Evolutionary conservation across 73 alveolate species (phyloP), one percentile per base, ranked within the genome.

Genomic region (Paraurostyla sp.): DNA sequence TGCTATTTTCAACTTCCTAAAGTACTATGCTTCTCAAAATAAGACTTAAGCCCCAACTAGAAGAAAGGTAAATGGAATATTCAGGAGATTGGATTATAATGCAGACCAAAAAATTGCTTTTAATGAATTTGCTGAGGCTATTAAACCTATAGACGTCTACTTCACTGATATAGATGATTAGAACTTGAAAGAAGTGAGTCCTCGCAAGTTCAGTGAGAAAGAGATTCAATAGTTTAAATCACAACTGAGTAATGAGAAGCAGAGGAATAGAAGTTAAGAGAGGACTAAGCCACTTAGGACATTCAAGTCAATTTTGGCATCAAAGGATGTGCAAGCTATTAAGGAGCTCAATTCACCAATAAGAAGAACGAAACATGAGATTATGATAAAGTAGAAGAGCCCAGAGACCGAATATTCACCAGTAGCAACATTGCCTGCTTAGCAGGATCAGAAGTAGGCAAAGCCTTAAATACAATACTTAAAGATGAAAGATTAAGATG

Each of bases 91-190:
- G 11, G 87, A 85, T 29, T 18, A 33, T 35, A 59, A 85, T 71
- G 88, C 83, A 0, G 81, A 52, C 25, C 29, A 51, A 9, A 87
- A 87, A 58, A 22, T 87, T 13, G 52, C 89, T n/a, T 87, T 87
- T 41, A 75, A 76, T 54, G 93, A 87, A 56, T 87, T 75, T 41
- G 62, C 78, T 15, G 82, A 69, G 32, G 83, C 73, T 18, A 29
- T 87, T n/a, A 87, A 40, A 25, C 93, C 93, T 4, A 76, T 82
- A 9, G 85, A 69, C 18, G 85, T 69, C 15, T 69, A 69, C 27
- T 69, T 69, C 36, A 69, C 85, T 41, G 62, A 42, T 33, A 15
- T 42, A 36, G 45, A 42, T 33, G 49, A 69, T 6, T 20, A 16
- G 25, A 41, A 40, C 18, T 22, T n/a, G 49, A 27, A 38, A 15